These are phyloP conservation scores for Phialocephala sp. DNA, from an alignment of 2,329 filamentous ascomycete genomes.

Conservation along the genomic window DNA sequence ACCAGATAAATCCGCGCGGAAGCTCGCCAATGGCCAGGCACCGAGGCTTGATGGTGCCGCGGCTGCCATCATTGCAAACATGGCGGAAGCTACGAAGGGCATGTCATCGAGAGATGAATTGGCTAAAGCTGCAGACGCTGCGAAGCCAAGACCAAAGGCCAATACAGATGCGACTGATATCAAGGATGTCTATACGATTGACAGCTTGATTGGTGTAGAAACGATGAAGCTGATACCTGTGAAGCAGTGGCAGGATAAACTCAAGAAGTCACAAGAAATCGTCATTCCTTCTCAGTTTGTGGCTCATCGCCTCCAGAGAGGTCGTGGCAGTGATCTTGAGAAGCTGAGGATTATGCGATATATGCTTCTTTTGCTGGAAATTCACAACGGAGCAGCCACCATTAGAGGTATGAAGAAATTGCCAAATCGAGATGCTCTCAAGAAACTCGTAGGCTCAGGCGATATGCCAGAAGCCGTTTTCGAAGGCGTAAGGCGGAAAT, in stretches of 20 bases:
- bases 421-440: conserved; percentile 66
- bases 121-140: conserved; percentile 66
- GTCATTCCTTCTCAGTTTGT: conserved; percentile 67
- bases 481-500: conserved; percentile 71
- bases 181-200: conserved; percentile 74
- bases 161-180: conserved; percentile 71
- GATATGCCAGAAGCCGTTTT: conserved; percentile 66
- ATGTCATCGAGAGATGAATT: conserved; percentile 72
- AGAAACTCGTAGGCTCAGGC: conserved; percentile 53
- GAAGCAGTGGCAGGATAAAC: conserved; percentile 74
- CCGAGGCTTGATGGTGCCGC: conserved; percentile 61
- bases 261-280: conserved; percentile 63
- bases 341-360: conserved; percentile 66
- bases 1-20: conserved; percentile 45
- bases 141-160: conserved; percentile 74
- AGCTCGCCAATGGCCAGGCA: conserved; percentile 45
- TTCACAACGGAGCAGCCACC: conserved; percentile 55
- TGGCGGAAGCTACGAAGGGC: conserved; percentile 64
- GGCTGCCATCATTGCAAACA: conserved; percentile 65
- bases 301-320: conserved; percentile 60
- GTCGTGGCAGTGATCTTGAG: conserved; percentile 54
- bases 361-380: conserved; percentile 60
- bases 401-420: conserved; percentile 54
- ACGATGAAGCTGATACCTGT: conserved; percentile 72
- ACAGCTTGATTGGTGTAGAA: conserved; percentile 69